A percentile compares a stretch with the other conserved stretches of the same genome.
phyloP scores from a whole-genome alignment of 2,329 filamentous ascomycete species.

The Fusarium circinatum region DNA sequence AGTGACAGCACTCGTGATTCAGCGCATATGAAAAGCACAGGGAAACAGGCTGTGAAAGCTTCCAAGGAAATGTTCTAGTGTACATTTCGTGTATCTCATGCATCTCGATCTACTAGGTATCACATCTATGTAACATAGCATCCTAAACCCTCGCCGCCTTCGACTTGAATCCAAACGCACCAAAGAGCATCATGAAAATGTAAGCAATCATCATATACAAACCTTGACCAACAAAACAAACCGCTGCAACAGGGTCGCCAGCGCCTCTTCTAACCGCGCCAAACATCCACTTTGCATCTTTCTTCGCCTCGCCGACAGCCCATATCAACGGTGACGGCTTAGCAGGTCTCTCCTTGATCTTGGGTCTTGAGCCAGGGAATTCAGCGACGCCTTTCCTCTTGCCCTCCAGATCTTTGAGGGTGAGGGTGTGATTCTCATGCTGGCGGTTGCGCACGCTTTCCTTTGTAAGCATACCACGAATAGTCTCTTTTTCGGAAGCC shows the following conservation, averaged over 20 bases:
- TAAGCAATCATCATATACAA: slow-evolving; percentile 23
- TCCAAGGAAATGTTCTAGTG: background rate
- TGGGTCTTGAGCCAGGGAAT: slow-evolving; percentile 43
- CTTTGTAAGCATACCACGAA: slow-evolving; percentile 41
- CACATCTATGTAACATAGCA: background rate
- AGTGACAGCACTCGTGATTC: too few species aligned
- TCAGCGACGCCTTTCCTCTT: slow-evolving; percentile 40
- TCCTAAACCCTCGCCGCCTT: background rate
- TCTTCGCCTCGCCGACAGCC: slow-evolving; percentile 32
- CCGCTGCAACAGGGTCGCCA: slow-evolving; percentile 27
- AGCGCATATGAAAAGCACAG: background rate
- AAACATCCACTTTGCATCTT: slow-evolving; percentile 34
- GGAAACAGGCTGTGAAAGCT: too few species aligned
- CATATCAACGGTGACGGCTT: slow-evolving; percentile 40
- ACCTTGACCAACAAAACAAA: slow-evolving; percentile 8
- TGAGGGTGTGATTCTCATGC: slow-evolving; percentile 45
- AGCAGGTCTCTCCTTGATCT: slow-evolving; percentile 29
- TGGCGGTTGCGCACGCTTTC: slow-evolving; percentile 41
- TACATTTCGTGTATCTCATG: background rate
- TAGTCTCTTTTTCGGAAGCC: slow-evolving; percentile 27
- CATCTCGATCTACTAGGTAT: background rate
- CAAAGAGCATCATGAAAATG: slow-evolving; percentile 12
- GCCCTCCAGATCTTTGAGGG: slow-evolving; percentile 37
- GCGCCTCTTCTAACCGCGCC: slow-evolving; percentile 23
- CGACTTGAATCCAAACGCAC: background rate